These are phyloP conservation scores for Rickenella mellea DNA, from an alignment of 768 basidiomycete species.

Conservation along the genomic window DNA sequence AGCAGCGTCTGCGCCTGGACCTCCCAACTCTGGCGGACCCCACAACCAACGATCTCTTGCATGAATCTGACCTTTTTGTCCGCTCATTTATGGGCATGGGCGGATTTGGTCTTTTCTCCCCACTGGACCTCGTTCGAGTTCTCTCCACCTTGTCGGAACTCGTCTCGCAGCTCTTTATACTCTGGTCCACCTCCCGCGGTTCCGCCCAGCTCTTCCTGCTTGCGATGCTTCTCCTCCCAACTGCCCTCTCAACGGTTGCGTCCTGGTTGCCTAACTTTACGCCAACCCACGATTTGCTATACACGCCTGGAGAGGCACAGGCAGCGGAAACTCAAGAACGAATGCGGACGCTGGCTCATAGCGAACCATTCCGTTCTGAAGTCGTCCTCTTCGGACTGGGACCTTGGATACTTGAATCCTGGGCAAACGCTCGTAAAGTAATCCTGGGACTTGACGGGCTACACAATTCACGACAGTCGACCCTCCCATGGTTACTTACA, in stretches of 20 bases:
- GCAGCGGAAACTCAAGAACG: conserved; percentile 65
- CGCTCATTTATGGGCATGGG: conserved; percentile 68
- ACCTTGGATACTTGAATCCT: conserved; percentile 76
- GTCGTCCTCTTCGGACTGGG: conserved; percentile 74
- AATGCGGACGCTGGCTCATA: conserved; percentile 67
- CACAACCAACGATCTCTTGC: conserved; percentile 63
- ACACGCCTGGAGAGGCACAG: conserved; percentile 47
- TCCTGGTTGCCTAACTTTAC: conserved; percentile 5
- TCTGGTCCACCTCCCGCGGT: conserved; percentile 51
- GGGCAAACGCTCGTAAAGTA: conserved; percentile 56
- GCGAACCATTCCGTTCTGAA: conserved; percentile 70
- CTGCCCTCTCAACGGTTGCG: conserved; percentile 30
- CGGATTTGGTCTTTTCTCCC: conserved; percentile 71
- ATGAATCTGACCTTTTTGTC: conserved; percentile 79
- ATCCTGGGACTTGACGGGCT: conserved; percentile 42
- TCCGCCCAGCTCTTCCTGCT: conserved; percentile 36
- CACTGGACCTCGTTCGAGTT: conserved; percentile 69
- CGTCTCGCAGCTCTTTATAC: conserved; percentile 58
- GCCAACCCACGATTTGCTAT: conserved; percentile 32
- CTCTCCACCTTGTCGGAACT: conserved; percentile 65
- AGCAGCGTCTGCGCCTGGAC: conserved; percentile 68
- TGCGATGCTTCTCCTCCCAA: conserved; percentile 32
- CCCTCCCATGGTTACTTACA: conserved; percentile 27
- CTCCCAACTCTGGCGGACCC: conserved; percentile 73
- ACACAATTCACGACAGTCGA: not conserved